phyloP scores from a whole-genome alignment of 208 protist species.

The Porcisia deanei region DNA sequence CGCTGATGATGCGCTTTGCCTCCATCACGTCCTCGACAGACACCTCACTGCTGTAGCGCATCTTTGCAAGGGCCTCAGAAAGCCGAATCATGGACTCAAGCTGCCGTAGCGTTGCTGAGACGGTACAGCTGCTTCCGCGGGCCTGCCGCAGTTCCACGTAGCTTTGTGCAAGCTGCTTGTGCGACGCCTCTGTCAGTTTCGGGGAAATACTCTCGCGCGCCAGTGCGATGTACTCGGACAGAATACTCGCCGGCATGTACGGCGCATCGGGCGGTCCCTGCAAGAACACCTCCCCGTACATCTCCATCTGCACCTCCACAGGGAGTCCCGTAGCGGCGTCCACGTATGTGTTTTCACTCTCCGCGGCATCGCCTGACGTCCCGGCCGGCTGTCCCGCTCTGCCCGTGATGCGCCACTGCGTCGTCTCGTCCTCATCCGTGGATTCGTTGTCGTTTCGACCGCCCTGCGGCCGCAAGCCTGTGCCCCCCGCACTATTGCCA shows the following conservation, averaged over 20 bases:
- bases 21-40: conserved; percentile 85
- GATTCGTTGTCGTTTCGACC: conserved; percentile 6
- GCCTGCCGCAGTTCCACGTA: conserved; percentile 95
- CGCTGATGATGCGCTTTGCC: conserved; percentile 90
- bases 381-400: conserved; percentile 7
- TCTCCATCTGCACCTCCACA: conserved; percentile 56
- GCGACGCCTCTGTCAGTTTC: conserved; percentile 86
- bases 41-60: conserved; percentile 85
- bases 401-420: conserved; percentile 15
- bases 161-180: conserved; percentile 86
- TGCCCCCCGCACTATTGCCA: not conserved
- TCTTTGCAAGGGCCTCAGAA: conserved; percentile 92
- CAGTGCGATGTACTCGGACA: conserved; percentile 94
- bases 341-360: not conserved
- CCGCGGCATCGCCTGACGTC: not conserved
- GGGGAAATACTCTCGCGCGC: conserved; percentile 89
- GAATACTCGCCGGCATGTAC: conserved; percentile 76
- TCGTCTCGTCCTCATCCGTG: conserved; percentile 1
- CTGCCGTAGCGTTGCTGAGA: conserved; percentile 98
- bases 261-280: conserved; percentile 46
- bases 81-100: conserved; percentile 99
- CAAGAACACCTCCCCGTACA: conserved; percentile 79
- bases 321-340: conserved; percentile 42
- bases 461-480: not conserved
- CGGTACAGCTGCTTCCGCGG: conserved; percentile 89